Conservation (phyloP, 768 basidiomycete genomes). For the Daedaleopsis nitida region DNA sequence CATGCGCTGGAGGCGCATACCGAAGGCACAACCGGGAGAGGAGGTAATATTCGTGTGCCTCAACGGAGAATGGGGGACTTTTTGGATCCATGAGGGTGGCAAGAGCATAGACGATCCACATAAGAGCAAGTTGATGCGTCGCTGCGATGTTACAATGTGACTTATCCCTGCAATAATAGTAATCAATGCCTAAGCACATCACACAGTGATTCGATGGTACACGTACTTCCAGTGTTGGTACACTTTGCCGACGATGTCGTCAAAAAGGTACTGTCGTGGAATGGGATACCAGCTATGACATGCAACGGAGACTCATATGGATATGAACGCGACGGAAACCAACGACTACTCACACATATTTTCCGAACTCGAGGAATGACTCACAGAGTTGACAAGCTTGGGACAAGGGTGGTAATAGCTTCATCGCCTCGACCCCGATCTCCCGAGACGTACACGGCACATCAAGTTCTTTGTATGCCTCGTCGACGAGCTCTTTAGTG, state of each 20-base stretch:
- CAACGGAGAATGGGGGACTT: conserved; percentile 47
- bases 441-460: conserved; percentile 30
- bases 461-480: conserved; percentile 32
- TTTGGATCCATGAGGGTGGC: conserved; percentile 62
- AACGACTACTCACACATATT: conserved; percentile 49
- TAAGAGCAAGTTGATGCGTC: conserved; percentile 60
- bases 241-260: conserved; percentile 54
- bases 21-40: conserved; percentile 56
- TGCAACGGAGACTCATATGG: background rate
- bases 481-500: conserved; percentile 43
- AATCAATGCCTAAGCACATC: background rate
- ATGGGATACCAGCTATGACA: conserved; percentile 53
- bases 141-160: conserved; percentile 33
- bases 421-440: conserved; percentile 46
- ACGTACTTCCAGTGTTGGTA: conserved; percentile 53
- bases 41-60: conserved; percentile 64
- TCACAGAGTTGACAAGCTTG: conserved; percentile 66
- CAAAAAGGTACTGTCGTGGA: conserved; percentile 54
- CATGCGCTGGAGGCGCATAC: conserved; percentile 46
- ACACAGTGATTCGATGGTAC: background rate
- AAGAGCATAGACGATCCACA: conserved; percentile 69
- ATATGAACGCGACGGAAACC: background rate
- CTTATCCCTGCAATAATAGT: background rate
- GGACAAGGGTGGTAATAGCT: conserved; percentile 53
- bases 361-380: conserved; percentile 63